A percentile compares a stretch with the other conserved stretches of the same genome.
These are phyloP conservation scores for Taxillus chinensis DNA, from an alignment of 164 flowering plant species.

Conservation along the genomic window DNA sequence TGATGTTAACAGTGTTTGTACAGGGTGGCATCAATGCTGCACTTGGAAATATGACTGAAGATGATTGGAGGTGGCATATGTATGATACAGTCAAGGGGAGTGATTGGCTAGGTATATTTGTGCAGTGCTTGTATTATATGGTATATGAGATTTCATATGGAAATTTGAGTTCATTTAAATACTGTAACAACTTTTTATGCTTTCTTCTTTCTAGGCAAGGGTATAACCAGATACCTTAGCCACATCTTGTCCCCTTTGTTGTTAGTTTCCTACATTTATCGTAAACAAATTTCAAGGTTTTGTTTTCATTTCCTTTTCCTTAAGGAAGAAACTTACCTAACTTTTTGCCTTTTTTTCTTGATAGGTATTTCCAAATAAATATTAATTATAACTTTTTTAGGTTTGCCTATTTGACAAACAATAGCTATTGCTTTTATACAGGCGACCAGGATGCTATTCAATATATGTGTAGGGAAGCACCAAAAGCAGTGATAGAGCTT, in stretches of 20 bases:
- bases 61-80: slow-evolving; percentile 99
- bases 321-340: too few relatives aligned
- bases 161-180: too few relatives aligned
- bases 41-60: slow-evolving; percentile 92
- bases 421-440: slow-evolving; percentile 12
- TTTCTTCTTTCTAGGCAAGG: too few relatives aligned
- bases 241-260: too few relatives aligned
- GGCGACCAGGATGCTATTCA: slow-evolving; percentile 99
- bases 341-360: too few relatives aligned
- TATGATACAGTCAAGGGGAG: slow-evolving; percentile 99
- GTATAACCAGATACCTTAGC: too few relatives aligned
- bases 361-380: too few relatives aligned
- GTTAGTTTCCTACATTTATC: too few relatives aligned
- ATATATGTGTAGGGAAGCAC: slow-evolving; percentile 99
- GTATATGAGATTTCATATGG: too few relatives aligned
- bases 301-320: too few relatives aligned
- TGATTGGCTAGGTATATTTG: slow-evolving; percentile 81
- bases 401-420: background rate
- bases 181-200: too few relatives aligned
- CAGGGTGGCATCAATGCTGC: slow-evolving; percentile 99
- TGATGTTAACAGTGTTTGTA: slow-evolving; percentile 4
- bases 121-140: background rate
- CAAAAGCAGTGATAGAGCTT: slow-evolving; percentile 97
- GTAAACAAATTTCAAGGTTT: too few relatives aligned
- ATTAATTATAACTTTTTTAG: background rate